Evolutionary conservation across 1,284 basidiomycete species (phyloP).

Genomic region (Puccinia novopanici): DNA sequence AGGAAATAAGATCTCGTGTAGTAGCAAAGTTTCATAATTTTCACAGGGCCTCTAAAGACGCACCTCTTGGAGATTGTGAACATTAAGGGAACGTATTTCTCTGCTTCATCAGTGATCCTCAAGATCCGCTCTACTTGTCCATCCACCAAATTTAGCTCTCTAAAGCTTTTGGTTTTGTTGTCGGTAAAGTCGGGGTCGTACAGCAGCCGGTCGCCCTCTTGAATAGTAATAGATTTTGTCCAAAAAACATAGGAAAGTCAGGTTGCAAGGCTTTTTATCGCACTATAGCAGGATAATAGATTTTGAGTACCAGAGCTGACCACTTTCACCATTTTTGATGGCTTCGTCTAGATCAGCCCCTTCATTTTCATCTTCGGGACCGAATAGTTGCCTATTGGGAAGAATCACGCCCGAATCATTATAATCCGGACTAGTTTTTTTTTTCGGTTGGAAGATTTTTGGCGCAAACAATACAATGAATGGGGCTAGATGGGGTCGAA

Average conservation of each 20-base stretch:
- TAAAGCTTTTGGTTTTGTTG: conserved; percentile 72
- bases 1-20: background rate
- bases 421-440: conserved; percentile 17
- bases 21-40: background rate
- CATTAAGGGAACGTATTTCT: conserved; percentile 71
- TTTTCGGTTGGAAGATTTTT: conserved; percentile 69
- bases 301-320: conserved; percentile 60
- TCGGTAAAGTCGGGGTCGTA: conserved; percentile 88
- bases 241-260: background rate
- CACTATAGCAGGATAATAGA: conserved; percentile 3
- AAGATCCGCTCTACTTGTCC: conserved; percentile 71
- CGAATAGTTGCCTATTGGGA: conserved; percentile 78
- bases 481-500: conserved; percentile 92
- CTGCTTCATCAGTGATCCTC: conserved; percentile 83
- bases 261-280: background rate
- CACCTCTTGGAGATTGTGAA: conserved; percentile 66
- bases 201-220: conserved; percentile 78
- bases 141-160: conserved; percentile 68
- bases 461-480: conserved; percentile 99
- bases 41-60: background rate
- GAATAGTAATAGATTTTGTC: conserved; percentile 68
- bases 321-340: conserved; percentile 82
- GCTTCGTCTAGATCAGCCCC: conserved; percentile 78
- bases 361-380: conserved; percentile 76
- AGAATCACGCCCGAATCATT: background rate